These are phyloP conservation scores for Leptographium wingfieldii DNA, from an alignment of 2,329 filamentous ascomycete genomes.

Conservation along the genomic window DNA sequence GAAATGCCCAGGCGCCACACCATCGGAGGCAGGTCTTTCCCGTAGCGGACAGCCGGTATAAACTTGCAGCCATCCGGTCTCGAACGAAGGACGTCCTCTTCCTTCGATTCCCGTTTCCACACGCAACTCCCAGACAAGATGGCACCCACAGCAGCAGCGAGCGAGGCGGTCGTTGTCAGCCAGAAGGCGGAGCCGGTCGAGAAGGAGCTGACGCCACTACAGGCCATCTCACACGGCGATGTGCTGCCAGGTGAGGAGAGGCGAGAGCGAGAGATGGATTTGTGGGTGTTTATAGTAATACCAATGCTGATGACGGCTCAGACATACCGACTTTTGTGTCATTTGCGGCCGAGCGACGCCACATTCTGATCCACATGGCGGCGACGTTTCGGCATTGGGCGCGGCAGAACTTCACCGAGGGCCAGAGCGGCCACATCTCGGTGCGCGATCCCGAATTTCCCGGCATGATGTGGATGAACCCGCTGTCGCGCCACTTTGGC, in stretches of 20 bases:
- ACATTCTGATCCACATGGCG: slow-evolving; percentile 2
- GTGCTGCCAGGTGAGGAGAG: slow-evolving; percentile 13
- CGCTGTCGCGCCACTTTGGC: slow-evolving; percentile 54
- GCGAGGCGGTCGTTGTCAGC: slow-evolving; percentile 1
- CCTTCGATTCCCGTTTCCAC: not conserved
- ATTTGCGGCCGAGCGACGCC: not conserved
- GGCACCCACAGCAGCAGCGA: slow-evolving; percentile 14
- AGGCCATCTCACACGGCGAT: slow-evolving; percentile 19
- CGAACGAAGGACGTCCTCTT: not conserved
- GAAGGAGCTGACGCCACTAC: slow-evolving; percentile 14
- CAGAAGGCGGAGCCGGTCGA: slow-evolving; percentile 1
- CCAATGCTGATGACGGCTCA: not conserved
- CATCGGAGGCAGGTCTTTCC: not conserved
- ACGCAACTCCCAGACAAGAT: slow-evolving; percentile 7
- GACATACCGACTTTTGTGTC: not conserved
- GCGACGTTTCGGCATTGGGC: slow-evolving; percentile 34
- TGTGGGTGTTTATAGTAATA: no score
- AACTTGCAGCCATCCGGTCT: not conserved
- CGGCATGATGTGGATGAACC: slow-evolving; percentile 52
- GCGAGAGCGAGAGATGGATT: not conserved
- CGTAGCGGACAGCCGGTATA: not conserved
- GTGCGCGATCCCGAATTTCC: slow-evolving; percentile 52
- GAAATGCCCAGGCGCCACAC: not conserved
- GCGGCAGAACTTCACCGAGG: slow-evolving; percentile 50
- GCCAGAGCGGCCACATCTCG: slow-evolving; percentile 50